These are phyloP conservation scores for Berberis vulgaris DNA, from an alignment of 164 flowering plant species.

Conservation along the genomic window DNA sequence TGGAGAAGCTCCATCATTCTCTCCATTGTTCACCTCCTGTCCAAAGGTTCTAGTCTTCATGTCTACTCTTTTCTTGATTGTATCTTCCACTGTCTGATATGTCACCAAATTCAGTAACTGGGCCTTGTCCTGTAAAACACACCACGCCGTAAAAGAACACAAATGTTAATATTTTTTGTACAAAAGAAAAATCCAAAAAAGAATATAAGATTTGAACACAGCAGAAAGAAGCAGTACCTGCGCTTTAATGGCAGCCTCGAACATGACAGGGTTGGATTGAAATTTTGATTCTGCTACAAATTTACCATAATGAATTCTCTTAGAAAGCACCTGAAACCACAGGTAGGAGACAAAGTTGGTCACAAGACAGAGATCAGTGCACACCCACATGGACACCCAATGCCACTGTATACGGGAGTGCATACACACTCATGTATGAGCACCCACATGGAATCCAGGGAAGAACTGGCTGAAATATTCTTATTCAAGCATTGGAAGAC, in stretches of 20 bases:
- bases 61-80: constrained; percentile 61
- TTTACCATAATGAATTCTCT: constrained; percentile 90
- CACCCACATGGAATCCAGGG: too few relatives aligned
- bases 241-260: constrained; percentile 57
- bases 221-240: constrained; percentile 36
- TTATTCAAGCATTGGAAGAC: too few relatives aligned
- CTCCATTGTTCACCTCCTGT: constrained; percentile 37
- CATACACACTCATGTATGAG: too few relatives aligned
- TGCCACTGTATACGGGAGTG: too few relatives aligned
- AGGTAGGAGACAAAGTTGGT: too few relatives aligned
- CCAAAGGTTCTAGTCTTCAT: constrained; percentile 67
- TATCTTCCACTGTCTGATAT: constrained; percentile 63
- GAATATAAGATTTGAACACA: not conserved
- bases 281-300: constrained; percentile 93
- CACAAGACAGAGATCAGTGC: too few relatives aligned
- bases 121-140: constrained; percentile 43
- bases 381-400: too few relatives aligned
- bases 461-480: too few relatives aligned
- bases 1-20: constrained; percentile 27
- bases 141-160: constrained; percentile 2
- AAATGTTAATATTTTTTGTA: not conserved
- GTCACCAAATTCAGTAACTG: constrained; percentile 64
- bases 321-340: constrained; percentile 58
- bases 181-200: not conserved
- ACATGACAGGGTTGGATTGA: constrained; percentile 56